A percentile compares a stretch with the other conserved stretches of the same genome.
phyloP scores from a whole-genome alignment of 2,329 filamentous ascomycete genomes.

The Remersonia thermophila region DNA sequence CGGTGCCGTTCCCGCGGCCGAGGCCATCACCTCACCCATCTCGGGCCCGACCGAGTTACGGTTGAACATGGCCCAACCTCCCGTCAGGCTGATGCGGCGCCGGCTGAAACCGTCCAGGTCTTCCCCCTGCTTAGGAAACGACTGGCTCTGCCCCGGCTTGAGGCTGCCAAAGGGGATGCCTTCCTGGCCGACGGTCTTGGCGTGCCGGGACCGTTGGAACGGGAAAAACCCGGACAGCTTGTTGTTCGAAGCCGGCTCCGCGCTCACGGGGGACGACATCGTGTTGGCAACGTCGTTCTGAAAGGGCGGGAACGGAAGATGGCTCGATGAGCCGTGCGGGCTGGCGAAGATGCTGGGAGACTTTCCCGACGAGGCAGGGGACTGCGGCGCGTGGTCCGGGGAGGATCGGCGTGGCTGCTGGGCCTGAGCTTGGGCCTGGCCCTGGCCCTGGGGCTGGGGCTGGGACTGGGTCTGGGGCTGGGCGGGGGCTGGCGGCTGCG shows the following conservation, averaged over 20 bases:
- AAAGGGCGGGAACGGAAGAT: slow-evolving; percentile 42
- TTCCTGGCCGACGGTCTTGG: slow-evolving; percentile 48
- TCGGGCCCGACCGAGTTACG: slow-evolving; percentile 39
- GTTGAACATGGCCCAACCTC: slow-evolving; percentile 45
- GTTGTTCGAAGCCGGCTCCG: slow-evolving; percentile 27
- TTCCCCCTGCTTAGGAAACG: slow-evolving; percentile 53
- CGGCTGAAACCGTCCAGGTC: slow-evolving; percentile 41
- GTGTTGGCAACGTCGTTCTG: slow-evolving; percentile 33
- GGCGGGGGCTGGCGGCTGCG: not conserved
- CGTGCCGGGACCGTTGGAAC: slow-evolving; percentile 47
- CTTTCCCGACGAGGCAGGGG: slow-evolving; percentile 45
- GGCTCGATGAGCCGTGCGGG: slow-evolving; percentile 47
- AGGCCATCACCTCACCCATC: slow-evolving; percentile 23
- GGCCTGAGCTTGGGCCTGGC: not conserved
- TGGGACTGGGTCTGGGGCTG: not conserved
- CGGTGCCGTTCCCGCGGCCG: slow-evolving; percentile 4
- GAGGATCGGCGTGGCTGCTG: slow-evolving; percentile 15
- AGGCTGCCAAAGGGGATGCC: slow-evolving; percentile 57
- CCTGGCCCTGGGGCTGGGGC: not conserved
- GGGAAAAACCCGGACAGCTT: slow-evolving; percentile 41
- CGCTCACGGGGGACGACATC: slow-evolving; percentile 29
- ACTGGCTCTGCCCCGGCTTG: slow-evolving; percentile 63
- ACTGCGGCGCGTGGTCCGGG: slow-evolving; percentile 40
- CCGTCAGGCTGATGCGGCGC: slow-evolving; percentile 45
- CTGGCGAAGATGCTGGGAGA: slow-evolving; percentile 48